Evolutionary conservation across 2,329 filamentous ascomycete species (phyloP), one percentile per base, ranked within the genome.

Genomic region (Eurotiales sp.): DNA sequence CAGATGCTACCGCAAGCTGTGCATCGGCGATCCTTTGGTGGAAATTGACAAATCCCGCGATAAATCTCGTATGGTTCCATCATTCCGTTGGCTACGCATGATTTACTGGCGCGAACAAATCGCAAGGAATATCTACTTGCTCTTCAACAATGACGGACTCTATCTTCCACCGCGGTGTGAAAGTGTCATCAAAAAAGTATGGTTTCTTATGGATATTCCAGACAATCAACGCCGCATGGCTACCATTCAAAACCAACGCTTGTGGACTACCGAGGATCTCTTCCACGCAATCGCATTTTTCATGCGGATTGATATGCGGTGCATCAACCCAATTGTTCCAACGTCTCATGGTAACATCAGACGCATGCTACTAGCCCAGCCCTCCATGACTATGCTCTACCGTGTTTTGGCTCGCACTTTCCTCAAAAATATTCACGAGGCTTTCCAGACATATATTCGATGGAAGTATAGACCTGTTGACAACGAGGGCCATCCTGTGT

Each of bases 181-280:
- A 45, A 46, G 60, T 10, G 74, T 76, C 1, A 68, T 87, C 41
- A 75, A 82, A 60, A 87, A 87, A 61, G 72, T 89, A 15, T 93
- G 89, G 89, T 77, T 87, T 46, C 62, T 88, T 29, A 82, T 90
- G 73, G 87, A 90, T 60, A 71, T 85, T 3, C 71, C 80, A 0
- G 82, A 81, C 12, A 85, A 77, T 45, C 59, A 56, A 0, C 71
- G 78, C 12, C 81, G 88, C 1, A 67, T 76, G 5, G 72, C 71
- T 1, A 70, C 85, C 5, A 65, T 89, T 4, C 72, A 72, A 25
- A 81, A 81, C 63, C 47, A 49, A 8, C 57, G 61, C 0, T 72
- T 84, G 43, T 86, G 86, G 77, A 71, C 76, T 8, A 72, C 85
- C 51, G 54, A 64, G 3, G 82, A 88, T 61, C 65, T 93, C 8